phyloP scores from a whole-genome alignment of 2,329 filamentous ascomycete genomes.

The Celoporthe dispersa region DNA sequence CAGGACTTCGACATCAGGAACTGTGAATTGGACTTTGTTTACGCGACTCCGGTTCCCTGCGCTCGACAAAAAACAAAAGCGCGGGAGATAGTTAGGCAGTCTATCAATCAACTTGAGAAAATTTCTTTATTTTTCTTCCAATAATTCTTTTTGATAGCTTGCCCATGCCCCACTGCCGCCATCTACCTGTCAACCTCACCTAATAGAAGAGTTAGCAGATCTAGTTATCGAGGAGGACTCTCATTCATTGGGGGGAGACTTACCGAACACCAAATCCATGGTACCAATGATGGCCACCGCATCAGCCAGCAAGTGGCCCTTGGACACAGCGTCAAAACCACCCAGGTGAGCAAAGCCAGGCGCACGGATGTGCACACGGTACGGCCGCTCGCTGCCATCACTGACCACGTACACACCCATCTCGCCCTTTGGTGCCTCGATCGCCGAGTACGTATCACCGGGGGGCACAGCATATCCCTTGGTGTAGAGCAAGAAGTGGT shows the following conservation, averaged over 20 bases:
- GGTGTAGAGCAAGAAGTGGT: slow-evolving; percentile 98
- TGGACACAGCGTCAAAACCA: slow-evolving; percentile 91
- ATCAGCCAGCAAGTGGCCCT: slow-evolving; percentile 92
- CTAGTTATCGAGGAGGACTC: slow-evolving; percentile 4
- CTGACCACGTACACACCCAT: slow-evolving; percentile 98
- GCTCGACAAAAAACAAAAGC: slow-evolving; percentile 21
- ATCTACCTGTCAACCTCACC: slow-evolving; percentile 66
- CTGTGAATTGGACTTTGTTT: slow-evolving; percentile 10
- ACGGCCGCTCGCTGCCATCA: slow-evolving; percentile 94
- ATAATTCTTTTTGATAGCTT: slow-evolving; percentile 26
- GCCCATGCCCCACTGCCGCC: slow-evolving; percentile 26
- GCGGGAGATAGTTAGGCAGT: slow-evolving; percentile 14
- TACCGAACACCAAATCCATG: slow-evolving; percentile 89
- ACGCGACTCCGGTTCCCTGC: slow-evolving; percentile 11
- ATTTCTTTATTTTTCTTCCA: slow-evolving; percentile 33
- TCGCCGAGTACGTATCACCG: slow-evolving; percentile 96
- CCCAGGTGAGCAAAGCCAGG: slow-evolving; percentile 94
- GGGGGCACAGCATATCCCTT: slow-evolving; percentile 98
- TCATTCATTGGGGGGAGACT: slow-evolving; percentile 39
- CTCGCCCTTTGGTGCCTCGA: slow-evolving; percentile 99
- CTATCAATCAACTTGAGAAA: slow-evolving; percentile 30
- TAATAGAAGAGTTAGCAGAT: slow-evolving; percentile 44
- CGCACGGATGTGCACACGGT: slow-evolving; percentile 95
- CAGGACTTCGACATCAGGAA: neutral
- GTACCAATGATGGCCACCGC: slow-evolving; percentile 94